Conservation (phyloP, 225 moss, liverwort and hornwort species). For the Climacium dendroides region DNA sequence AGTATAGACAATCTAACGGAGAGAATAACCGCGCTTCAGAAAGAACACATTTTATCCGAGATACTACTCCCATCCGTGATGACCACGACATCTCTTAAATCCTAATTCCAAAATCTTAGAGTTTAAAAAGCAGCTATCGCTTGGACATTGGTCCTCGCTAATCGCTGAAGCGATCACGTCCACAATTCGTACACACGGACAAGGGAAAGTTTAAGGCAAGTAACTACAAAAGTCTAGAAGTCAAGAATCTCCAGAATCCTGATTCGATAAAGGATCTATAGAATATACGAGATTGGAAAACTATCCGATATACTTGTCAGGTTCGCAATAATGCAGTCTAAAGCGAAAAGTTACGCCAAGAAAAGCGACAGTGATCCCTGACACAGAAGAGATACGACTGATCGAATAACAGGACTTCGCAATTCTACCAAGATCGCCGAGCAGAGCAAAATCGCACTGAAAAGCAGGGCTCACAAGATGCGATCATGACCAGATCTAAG, state of each 20-base stretch:
- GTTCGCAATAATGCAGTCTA: background rate
- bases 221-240: background rate
- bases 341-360: background rate
- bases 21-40: background rate
- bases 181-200: background rate
- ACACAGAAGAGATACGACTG: background rate
- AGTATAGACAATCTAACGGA: background rate
- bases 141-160: background rate
- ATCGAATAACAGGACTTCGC: background rate
- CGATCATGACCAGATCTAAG: constrained; percentile 5
- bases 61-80: background rate
- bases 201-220: background rate
- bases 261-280: background rate
- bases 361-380: background rate
- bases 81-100: background rate
- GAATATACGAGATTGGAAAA: background rate
- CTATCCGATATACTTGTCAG: background rate
- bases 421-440: background rate
- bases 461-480: background rate
- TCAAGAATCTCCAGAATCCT: background rate
- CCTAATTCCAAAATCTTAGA: background rate
- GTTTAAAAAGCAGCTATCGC: background rate
- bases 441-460: background rate
- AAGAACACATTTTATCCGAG: background rate
- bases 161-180: background rate